Evolutionary conservation across 495 filamentous ascomycete genomes (phyloP).

Genomic region (Terfezia claveryi): DNA sequence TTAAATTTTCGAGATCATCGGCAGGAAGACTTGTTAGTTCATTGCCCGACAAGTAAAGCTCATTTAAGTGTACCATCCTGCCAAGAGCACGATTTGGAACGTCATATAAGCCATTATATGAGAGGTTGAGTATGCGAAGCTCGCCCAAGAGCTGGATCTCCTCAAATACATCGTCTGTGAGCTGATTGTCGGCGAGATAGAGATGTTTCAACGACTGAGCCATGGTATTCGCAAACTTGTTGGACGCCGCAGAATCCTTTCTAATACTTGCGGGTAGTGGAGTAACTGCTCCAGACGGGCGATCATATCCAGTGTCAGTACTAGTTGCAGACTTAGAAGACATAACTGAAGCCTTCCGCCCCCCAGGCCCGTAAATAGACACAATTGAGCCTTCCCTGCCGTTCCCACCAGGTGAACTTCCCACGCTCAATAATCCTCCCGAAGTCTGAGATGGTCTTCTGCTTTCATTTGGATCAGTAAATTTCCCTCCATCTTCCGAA

Average conservation of each 20-base stretch:
- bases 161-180: constrained; percentile 86
- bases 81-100: constrained; percentile 71
- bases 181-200: constrained; percentile 76
- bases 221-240: constrained; percentile 58
- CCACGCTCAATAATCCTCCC: constrained; percentile 47
- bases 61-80: constrained; percentile 67
- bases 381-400: constrained; percentile 63
- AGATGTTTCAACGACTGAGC: constrained; percentile 61
- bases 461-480: constrained; percentile 6
- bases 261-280: constrained; percentile 28
- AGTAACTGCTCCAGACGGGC: constrained; percentile 29
- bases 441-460: constrained; percentile 74
- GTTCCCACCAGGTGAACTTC: constrained; percentile 41
- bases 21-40: constrained; percentile 76
- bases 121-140: constrained; percentile 73
- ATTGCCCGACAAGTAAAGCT: constrained; percentile 90
- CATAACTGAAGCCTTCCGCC: constrained; percentile 64
- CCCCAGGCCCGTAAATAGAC: constrained; percentile 50
- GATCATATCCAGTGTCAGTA: constrained; percentile 20
- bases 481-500: not conserved
- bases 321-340: constrained; percentile 38
- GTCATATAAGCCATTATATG: constrained; percentile 84
- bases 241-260: constrained; percentile 73
- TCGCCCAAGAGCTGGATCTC: constrained; percentile 66
- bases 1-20: constrained; percentile 79